Percentiles rank a stretch among this genome's conserved stretches.
Conservation (phyloP, 148 eudicot genomes). For the Rhododendron ferrugineum region DNA sequence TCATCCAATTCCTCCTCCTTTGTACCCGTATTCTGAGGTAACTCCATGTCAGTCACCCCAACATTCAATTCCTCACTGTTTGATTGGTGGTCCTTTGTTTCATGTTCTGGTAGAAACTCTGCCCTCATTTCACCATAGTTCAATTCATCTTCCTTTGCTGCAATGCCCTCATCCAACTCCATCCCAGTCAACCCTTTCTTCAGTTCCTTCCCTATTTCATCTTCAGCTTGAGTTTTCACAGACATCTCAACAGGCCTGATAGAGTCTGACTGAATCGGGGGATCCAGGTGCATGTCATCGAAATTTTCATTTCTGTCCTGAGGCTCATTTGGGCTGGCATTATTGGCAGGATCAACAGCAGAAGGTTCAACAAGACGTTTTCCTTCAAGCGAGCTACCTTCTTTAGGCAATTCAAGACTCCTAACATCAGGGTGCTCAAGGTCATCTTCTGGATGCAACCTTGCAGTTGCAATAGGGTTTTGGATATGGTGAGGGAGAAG, state of each 20-base stretch:
- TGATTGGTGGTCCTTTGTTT: not conserved
- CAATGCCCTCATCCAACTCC: constrained; percentile 4
- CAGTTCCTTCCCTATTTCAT: not conserved
- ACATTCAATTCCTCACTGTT: not conserved
- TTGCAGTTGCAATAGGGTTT: constrained; percentile 3
- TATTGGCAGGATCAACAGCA: not conserved
- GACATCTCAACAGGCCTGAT: not conserved
- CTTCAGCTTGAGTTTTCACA: constrained; percentile 5
- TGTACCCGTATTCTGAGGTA: not conserved
- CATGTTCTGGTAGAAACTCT: constrained; percentile 3
- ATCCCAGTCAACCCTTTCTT: constrained; percentile 1
- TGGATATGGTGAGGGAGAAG: not conserved
- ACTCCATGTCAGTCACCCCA: constrained; percentile 7
- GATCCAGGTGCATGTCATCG: constrained; percentile 5
- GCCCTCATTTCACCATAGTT: not conserved
- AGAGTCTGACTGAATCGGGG: not conserved
- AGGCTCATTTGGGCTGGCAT: not conserved
- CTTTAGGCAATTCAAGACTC: not conserved
- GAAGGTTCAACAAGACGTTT: not conserved
- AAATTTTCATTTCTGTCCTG: not conserved
- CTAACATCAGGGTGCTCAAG: not conserved
- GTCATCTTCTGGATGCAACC: not conserved
- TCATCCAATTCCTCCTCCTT: constrained; percentile 11
- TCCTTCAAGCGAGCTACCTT: not conserved
- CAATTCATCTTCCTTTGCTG: constrained; percentile 3